Conservation (phyloP, 768 basidiomycete species). For the Exsudoporus frostii region DNA sequence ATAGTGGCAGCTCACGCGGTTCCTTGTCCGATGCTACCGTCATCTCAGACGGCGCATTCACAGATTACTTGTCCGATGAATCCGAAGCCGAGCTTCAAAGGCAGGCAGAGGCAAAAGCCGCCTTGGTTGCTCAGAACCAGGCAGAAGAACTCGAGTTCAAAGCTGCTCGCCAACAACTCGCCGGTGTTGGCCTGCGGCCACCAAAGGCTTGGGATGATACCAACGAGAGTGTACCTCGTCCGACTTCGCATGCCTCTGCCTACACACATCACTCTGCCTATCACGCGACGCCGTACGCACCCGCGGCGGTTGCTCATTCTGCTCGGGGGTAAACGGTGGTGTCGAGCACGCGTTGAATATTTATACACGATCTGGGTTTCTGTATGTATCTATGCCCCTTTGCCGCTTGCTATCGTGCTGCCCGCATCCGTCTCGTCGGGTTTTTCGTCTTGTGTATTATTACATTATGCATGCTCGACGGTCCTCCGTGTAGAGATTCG, state of each 20-base stretch:
- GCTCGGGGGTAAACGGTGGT: conserved; percentile 24
- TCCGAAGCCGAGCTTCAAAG: conserved; percentile 87
- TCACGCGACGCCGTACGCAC: conserved; percentile 24
- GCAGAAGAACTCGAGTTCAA: conserved; percentile 80
- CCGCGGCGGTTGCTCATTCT: conserved; percentile 29
- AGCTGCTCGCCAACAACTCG: conserved; percentile 75
- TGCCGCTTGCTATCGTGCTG: conserved; percentile 15
- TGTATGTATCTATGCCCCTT: conserved; percentile 26
- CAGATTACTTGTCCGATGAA: conserved; percentile 89
- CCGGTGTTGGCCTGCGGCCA: conserved; percentile 68
- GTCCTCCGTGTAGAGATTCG: conserved; percentile 4
- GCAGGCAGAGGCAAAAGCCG: conserved; percentile 79
- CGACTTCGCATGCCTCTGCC: conserved; percentile 19
- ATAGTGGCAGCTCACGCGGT: conserved; percentile 46
- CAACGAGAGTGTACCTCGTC: conserved; percentile 33
- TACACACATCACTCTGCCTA: conserved; percentile 29
- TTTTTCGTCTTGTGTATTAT: conserved; percentile 21
- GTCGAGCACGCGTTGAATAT: conserved; percentile 17
- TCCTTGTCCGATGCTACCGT: conserved; percentile 72
- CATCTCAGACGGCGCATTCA: conserved; percentile 84
- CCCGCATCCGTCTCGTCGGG: conserved; percentile 12
- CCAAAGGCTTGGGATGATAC: conserved; percentile 73
- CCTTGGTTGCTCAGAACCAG: conserved; percentile 73
- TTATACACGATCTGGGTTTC: conserved; percentile 16
- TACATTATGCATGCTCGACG: conserved; percentile 9